Base-by-base conservation (phyloP, 805 yeast genomes). In the Blastobotrys mokoenaii region DNA sequence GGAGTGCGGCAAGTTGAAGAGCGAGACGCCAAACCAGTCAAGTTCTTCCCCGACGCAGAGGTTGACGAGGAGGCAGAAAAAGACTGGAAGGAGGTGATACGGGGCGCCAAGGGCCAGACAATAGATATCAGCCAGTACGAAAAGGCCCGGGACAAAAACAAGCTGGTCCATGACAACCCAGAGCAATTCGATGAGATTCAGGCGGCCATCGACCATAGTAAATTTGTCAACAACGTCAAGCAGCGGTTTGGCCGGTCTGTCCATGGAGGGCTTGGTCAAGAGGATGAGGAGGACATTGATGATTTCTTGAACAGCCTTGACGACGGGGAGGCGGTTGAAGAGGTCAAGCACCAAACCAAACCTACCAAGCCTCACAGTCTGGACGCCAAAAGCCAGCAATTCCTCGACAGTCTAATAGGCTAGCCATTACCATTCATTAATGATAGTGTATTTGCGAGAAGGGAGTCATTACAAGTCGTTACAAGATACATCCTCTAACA, bases 221-320 rank as follows among this genome's bases (percentile, higher is more conserved):
- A 48, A 36, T 27, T 51, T 30, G 41, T 38, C 17, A 36, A 34
- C 7, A 44, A 45, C 38, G 45, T 53, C 25, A 50, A 45, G 29
- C 30, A 43, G 27, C 38, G 51, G 31, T 53, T 55, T 20, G 51
- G 50, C 6, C 27, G 41, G 11, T 34, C 17, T 1, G 36, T 16
- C 37, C 44, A 22, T 25, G 40, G 15, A 8, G 32, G 33, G 39
- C 18, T 5, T 38, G 16, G 39, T 25, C 14, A 15, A 4, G 44
- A 10, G 22, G 45, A 44, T 2, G 51, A 49, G 20, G 47, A 46
- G 27, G 56, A 55, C 35, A 43, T 54, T 35, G 59, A 55, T 33
- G 50, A 40, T 9, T 55, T 55, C 40, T 44, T 55, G 16, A 43
- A 48, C 17, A 54, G 53, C 10, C 34, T 55, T n/a, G 56, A 55